Evolutionary conservation across 2,329 filamentous ascomycete species (phyloP).

Genomic region (Claviceps maximensis): DNA sequence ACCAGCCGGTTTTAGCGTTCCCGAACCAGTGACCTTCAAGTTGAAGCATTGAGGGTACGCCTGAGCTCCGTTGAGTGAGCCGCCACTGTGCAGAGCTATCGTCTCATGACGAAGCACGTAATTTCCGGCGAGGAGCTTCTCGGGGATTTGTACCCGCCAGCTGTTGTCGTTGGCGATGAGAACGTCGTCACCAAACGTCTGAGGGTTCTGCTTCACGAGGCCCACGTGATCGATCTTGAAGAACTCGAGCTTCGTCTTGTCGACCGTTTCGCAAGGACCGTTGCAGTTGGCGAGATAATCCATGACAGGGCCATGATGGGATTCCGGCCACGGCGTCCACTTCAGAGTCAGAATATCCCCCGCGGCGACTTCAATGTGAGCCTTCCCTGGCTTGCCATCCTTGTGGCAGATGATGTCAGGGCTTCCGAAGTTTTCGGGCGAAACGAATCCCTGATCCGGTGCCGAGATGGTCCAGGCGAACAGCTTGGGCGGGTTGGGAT

Average conservation of each 20-base stretch:
- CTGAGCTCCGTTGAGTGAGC: conserved; percentile 29
- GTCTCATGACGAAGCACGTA: conserved; percentile 44
- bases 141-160: conserved; percentile 36
- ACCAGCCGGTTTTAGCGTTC: conserved; percentile 19
- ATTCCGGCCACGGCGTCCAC: conserved; percentile 36
- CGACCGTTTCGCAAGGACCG: conserved; percentile 25
- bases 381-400: conserved; percentile 24
- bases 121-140: conserved; percentile 33
- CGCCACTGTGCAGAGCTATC: conserved; percentile 37
- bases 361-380: conserved; percentile 28
- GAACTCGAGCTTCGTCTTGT: conserved; percentile 30
- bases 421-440: conserved; percentile 27
- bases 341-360: conserved; percentile 32
- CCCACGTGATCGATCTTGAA: conserved; percentile 33
- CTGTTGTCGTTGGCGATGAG: conserved; percentile 37
- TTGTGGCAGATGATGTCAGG: conserved; percentile 37
- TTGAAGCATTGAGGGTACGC: conserved; percentile 41
- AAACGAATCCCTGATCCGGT: conserved; percentile 32
- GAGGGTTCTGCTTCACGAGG: conserved; percentile 21
- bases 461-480: conserved; percentile 30
- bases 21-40: conserved; percentile 30
- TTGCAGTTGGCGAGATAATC: conserved; percentile 33
- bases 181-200: conserved; percentile 28
- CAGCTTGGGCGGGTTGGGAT: conserved; percentile 21
- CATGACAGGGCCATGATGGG: conserved; percentile 33